These are phyloP conservation scores for Xylaria nigripes DNA, from an alignment of 495 filamentous ascomycete species.

Conservation along the genomic window DNA sequence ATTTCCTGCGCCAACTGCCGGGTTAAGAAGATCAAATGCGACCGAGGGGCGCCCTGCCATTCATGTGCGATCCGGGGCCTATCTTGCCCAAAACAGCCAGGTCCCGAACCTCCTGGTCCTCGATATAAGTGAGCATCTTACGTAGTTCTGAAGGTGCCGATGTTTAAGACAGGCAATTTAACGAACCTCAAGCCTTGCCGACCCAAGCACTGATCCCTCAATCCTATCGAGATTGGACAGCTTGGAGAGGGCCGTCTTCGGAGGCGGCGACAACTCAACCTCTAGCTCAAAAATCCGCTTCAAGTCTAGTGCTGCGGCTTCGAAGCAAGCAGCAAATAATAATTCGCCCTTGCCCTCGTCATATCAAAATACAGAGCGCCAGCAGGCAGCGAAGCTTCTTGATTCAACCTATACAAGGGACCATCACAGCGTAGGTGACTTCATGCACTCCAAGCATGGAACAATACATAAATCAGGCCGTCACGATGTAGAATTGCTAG, in stretches of 20 bases:
- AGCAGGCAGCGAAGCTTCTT: constrained; percentile 3
- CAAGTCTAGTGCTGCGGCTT: neutral
- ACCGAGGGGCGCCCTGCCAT: constrained; percentile 33
- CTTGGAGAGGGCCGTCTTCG: constrained; percentile 17
- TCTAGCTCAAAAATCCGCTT: neutral
- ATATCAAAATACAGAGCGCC: constrained; percentile 5
- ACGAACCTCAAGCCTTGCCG: neutral
- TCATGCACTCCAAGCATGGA: no score
- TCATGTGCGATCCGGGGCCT: constrained; percentile 13
- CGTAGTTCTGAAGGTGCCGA: neutral
- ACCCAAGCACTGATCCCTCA: neutral
- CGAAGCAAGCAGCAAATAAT: neutral
- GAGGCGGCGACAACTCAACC: neutral
- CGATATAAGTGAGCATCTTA: neutral
- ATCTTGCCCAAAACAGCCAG: constrained; percentile 8
- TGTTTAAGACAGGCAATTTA: neutral
- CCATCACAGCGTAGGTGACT: neutral
- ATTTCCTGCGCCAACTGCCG: constrained; percentile 40
- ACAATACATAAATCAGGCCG: no score
- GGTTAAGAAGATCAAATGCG: constrained; percentile 39
- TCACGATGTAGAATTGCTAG: no score
- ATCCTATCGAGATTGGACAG: constrained; percentile 13
- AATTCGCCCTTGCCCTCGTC: neutral
- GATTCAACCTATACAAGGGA: constrained; percentile 7
- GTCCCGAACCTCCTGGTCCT: neutral